These are phyloP conservation scores for Aspergillus bombycis DNA, from an alignment of 2,329 filamentous ascomycete species.

Conservation along the genomic window DNA sequence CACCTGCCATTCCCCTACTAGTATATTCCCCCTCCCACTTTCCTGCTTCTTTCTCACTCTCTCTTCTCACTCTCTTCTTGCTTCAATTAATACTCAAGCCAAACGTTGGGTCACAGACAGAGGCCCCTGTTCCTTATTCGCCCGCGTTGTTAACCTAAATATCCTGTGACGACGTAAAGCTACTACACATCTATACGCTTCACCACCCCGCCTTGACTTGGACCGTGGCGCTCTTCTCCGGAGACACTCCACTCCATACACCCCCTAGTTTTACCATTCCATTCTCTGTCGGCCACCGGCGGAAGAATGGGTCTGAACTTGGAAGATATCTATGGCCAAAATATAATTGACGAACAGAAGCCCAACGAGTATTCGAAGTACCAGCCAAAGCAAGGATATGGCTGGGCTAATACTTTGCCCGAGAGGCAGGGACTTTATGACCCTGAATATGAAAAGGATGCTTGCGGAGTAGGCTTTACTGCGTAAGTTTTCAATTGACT, in stretches of 20 bases:
- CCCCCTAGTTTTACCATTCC: slow-evolving; percentile 27
- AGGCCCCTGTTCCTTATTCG: slow-evolving; percentile 16
- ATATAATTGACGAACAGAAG: slow-evolving; percentile 48
- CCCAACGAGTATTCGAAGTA: slow-evolving; percentile 55
- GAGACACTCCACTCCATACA: slow-evolving; percentile 14
- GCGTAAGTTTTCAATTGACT: slow-evolving; percentile 64
- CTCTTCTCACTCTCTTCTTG: slow-evolving; percentile 4
- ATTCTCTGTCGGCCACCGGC: slow-evolving; percentile 46
- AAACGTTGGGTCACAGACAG: slow-evolving; percentile 27
- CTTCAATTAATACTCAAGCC: slow-evolving; percentile 13
- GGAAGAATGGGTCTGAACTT: slow-evolving; percentile 56
- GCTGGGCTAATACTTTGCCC: slow-evolving; percentile 93
- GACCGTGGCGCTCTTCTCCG: slow-evolving; percentile 24
- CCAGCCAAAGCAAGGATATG: slow-evolving; percentile 67
- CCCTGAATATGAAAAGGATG: slow-evolving; percentile 95
- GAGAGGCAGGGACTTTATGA: slow-evolving; percentile 99
- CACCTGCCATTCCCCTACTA: slow-evolving; percentile 15
- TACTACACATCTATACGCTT: slow-evolving; percentile 17
- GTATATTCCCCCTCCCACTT: slow-evolving; percentile 18
- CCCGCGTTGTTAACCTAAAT: slow-evolving; percentile 26
- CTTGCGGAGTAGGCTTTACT: slow-evolving; percentile 98
- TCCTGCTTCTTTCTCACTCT: slow-evolving; percentile 17
- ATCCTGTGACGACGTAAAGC: slow-evolving; percentile 30
- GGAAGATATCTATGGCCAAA: slow-evolving; percentile 52
- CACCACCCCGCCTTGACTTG: slow-evolving; percentile 22